These are phyloP conservation scores for Fulvia fulva DNA, from an alignment of 2,329 filamentous ascomycete genomes.

Conservation along the genomic window DNA sequence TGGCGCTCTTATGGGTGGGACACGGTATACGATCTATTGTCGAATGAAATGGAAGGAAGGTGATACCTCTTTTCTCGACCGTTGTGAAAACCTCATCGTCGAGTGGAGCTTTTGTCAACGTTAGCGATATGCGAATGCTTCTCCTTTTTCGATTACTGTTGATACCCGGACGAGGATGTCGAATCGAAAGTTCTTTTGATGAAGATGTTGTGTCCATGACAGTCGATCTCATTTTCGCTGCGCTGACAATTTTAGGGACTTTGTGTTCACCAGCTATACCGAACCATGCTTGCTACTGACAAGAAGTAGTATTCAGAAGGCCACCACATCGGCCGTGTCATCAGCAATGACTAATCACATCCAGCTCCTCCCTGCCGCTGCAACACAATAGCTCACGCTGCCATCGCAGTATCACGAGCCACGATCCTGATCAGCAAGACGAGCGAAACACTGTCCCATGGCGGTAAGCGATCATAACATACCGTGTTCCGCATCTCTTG, in stretches of 20 bases:
- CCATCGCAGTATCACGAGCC: too few species aligned
- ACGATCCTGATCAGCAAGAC: too few species aligned
- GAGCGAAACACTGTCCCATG: too few species aligned
- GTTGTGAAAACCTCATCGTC: background rate
- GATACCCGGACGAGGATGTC: background rate
- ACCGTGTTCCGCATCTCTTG: too few species aligned
- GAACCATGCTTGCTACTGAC: too few species aligned
- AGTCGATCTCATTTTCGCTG: background rate
- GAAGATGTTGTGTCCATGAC: constrained; percentile 2
- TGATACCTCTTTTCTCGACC: background rate
- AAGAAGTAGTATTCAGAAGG: too few species aligned
- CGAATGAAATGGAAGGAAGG: background rate
- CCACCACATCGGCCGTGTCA: too few species aligned
- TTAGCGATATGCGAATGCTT: constrained; percentile 4
- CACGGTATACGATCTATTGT: background rate
- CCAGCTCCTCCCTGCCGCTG: too few species aligned
- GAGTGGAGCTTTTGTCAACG: background rate
- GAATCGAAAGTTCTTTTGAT: background rate
- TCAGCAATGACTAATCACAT: too few species aligned
- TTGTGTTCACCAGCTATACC: too few species aligned
- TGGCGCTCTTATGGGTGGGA: background rate
- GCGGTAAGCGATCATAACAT: too few species aligned
- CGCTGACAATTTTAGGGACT: background rate
- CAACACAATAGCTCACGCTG: too few species aligned
- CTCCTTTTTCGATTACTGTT: background rate